A percentile compares a stretch with the other conserved stretches of the same genome.
phyloP scores from a whole-genome alignment of 106 monocot genomes.

The Vanilla planifolia region DNA sequence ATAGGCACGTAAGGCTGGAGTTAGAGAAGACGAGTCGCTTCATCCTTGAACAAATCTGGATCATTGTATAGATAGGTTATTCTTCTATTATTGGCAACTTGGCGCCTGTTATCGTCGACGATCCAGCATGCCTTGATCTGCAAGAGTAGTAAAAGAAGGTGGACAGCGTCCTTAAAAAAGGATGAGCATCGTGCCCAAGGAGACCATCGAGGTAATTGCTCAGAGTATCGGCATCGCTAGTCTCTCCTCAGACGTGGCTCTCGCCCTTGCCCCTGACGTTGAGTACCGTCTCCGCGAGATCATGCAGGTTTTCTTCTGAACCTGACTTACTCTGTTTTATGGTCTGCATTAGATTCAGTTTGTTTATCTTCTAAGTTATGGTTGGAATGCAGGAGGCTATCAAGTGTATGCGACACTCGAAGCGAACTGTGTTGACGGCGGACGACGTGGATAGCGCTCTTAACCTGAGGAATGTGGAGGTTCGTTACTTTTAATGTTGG shows the following conservation, averaged over 20 bases:
- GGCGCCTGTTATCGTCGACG: no score
- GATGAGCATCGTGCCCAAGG: constrained; percentile 98
- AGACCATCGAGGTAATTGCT: constrained; percentile 93
- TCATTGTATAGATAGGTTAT: no score
- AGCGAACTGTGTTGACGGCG: constrained; percentile 68
- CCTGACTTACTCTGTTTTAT: no score
- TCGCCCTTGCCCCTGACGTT: constrained; percentile 84
- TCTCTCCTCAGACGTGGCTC: constrained; percentile 73
- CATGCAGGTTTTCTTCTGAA: constrained; percentile 93
- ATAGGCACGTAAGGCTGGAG: no score
- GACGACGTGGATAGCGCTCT: constrained; percentile 96
- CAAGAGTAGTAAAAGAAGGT: neutral
- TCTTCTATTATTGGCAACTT: no score
- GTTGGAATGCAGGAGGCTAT: constrained; percentile 80
- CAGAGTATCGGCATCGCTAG: constrained; percentile 90
- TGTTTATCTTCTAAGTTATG: no score
- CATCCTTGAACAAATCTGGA: no score
- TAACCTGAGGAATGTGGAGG: constrained; percentile 85
- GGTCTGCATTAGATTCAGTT: no score
- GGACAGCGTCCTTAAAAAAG: neutral
- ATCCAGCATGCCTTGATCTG: neutral
- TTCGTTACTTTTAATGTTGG: constrained; percentile 2
- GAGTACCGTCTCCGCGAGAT: constrained; percentile 99
- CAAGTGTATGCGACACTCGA: constrained; percentile 97
- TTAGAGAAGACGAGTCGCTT: no score